Conservation (phyloP, 257 asterid species). For the Hygrophila difformis region DNA sequence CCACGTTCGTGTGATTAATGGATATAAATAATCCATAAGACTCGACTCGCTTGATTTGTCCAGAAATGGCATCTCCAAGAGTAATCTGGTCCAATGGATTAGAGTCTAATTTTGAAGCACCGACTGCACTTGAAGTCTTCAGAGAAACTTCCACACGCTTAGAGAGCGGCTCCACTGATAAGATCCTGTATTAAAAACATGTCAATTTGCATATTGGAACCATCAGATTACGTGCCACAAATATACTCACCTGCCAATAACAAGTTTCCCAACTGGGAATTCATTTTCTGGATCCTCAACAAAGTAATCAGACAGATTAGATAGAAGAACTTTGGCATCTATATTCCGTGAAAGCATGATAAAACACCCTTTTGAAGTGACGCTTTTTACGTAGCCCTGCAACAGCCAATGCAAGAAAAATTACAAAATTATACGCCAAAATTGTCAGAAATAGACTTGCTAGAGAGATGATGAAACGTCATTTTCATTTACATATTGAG, state of each 20-base stretch:
- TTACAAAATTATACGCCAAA: neutral
- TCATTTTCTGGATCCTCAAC: slow-evolving; percentile 69
- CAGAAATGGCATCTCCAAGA: slow-evolving; percentile 65
- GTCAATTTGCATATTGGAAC: slow-evolving; percentile 24
- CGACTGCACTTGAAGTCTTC: slow-evolving; percentile 43
- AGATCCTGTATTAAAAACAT: slow-evolving; percentile 47
- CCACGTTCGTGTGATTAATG: slow-evolving; percentile 67
- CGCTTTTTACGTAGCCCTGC: slow-evolving; percentile 83
- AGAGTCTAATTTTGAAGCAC: slow-evolving; percentile 32
- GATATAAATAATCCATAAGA: slow-evolving; percentile 75
- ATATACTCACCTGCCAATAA: slow-evolving; percentile 62
- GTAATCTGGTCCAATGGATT: slow-evolving; percentile 34
- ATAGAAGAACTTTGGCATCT: slow-evolving; percentile 78
- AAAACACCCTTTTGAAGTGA: slow-evolving; percentile 79
- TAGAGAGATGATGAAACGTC: neutral
- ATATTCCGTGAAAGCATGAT: slow-evolving; percentile 73
- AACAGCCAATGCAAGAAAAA: slow-evolving; percentile 14
- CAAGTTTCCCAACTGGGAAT: slow-evolving; percentile 77
- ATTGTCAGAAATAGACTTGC: slow-evolving; percentile 2
- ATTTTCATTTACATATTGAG: neutral
- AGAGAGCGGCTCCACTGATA: slow-evolving; percentile 75
- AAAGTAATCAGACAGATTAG: slow-evolving; percentile 68
- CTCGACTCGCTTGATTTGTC: slow-evolving; percentile 77
- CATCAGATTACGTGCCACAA: slow-evolving; percentile 13
- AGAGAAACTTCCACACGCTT: slow-evolving; percentile 87